Conservation (phyloP, 1,284 basidiomycete genomes). For the Porodaedalea pini region DNA sequence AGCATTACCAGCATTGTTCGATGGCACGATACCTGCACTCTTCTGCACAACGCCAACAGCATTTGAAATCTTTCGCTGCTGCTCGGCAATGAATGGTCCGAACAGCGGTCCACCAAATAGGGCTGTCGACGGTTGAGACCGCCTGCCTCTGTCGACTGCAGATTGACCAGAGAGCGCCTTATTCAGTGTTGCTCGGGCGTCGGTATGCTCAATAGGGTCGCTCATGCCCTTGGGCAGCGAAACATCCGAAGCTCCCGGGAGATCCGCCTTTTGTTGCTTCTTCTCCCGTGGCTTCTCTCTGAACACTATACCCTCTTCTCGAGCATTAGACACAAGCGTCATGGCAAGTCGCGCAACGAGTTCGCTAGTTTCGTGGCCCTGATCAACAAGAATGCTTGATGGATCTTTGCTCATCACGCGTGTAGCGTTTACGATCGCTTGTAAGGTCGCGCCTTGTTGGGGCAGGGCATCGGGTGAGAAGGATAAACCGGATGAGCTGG, state of each 20-base stretch:
- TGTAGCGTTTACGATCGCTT: slow-evolving; percentile 82
- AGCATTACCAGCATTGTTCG: not conserved
- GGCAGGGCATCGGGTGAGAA: slow-evolving; percentile 9
- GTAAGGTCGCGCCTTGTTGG: slow-evolving; percentile 58
- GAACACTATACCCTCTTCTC: slow-evolving; percentile 63
- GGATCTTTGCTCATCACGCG: slow-evolving; percentile 84
- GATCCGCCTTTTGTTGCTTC: slow-evolving; percentile 32
- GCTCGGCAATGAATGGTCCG: slow-evolving; percentile 53
- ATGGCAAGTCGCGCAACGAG: slow-evolving; percentile 67
- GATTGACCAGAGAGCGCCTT: slow-evolving; percentile 30
- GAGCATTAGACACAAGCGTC: slow-evolving; percentile 66
- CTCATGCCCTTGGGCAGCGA: slow-evolving; percentile 24
- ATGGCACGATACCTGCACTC: slow-evolving; percentile 17
- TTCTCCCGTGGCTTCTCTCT: slow-evolving; percentile 48
- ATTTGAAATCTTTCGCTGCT: slow-evolving; percentile 39
- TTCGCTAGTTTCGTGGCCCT: slow-evolving; percentile 57
- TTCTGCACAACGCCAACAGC: slow-evolving; percentile 30
- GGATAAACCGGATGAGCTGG: slow-evolving; percentile 15
- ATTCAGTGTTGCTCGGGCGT: slow-evolving; percentile 25
- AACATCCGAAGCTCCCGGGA: slow-evolving; percentile 20
- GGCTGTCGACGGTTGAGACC: slow-evolving; percentile 4
- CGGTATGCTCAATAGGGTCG: slow-evolving; percentile 8
- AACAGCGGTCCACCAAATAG: slow-evolving; percentile 51
- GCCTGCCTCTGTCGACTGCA: not conserved
- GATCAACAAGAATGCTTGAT: slow-evolving; percentile 67